Conservation (phyloP, 495 filamentous ascomycete species). For the Glarea lozoyensis region DNA sequence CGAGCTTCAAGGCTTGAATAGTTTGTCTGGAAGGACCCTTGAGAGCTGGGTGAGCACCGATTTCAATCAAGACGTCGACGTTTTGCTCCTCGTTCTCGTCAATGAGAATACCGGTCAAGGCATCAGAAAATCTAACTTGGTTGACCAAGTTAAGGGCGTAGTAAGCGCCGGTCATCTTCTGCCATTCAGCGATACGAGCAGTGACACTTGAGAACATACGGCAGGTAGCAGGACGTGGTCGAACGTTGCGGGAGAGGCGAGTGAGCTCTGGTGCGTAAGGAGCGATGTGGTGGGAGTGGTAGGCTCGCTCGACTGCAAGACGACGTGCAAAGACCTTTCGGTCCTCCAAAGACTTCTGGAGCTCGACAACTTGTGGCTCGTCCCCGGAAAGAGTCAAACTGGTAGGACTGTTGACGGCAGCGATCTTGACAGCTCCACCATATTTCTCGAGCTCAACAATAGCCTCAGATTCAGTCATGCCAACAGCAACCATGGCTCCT, state of each 20-base stretch:
- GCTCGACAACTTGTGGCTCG: constrained; percentile 33
- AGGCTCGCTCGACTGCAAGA: constrained; percentile 47
- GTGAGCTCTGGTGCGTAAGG: constrained; percentile 27
- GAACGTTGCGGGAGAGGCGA: constrained; percentile 15
- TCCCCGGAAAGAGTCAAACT: constrained; percentile 53
- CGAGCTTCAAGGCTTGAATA: constrained; percentile 25
- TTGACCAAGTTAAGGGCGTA: constrained; percentile 37
- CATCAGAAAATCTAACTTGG: constrained; percentile 38
- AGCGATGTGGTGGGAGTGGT: constrained; percentile 54
- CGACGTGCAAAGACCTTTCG: constrained; percentile 41
- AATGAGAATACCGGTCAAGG: constrained; percentile 15
- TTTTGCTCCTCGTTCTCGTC: not conserved
- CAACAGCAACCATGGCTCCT: constrained; percentile 47
- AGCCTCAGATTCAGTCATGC: constrained; percentile 31
- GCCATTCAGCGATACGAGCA: constrained; percentile 18
- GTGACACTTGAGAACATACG: constrained; percentile 32
- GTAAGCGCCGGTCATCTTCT: constrained; percentile 15
- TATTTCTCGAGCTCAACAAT: constrained; percentile 22
- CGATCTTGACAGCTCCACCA: constrained; percentile 21
- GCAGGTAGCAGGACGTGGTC: not conserved
- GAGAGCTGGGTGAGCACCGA: constrained; percentile 59
- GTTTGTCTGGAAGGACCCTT: constrained; percentile 50
- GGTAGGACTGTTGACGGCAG: constrained; percentile 49
- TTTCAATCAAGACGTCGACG: constrained; percentile 38
- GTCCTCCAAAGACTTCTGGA: constrained; percentile 31